Evolutionary conservation across 2,329 filamentous ascomycete species (phyloP).

Genomic region (Aspergillus candidus): DNA sequence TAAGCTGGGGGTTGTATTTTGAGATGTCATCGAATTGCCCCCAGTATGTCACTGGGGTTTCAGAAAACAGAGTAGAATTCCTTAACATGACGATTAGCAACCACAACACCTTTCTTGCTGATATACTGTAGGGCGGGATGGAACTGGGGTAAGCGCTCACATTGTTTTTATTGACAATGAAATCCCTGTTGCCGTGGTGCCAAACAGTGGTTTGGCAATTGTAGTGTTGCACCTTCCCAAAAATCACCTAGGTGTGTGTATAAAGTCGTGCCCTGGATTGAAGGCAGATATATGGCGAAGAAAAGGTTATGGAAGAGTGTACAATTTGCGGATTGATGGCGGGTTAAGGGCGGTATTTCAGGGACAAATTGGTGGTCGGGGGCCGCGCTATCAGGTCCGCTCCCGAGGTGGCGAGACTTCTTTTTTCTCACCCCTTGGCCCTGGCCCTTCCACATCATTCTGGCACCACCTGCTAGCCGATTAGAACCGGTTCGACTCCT

Average conservation of each 20-base stretch:
- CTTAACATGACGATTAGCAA: slow-evolving; percentile 17
- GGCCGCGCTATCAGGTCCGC: slow-evolving; percentile 15
- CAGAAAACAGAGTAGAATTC: slow-evolving; percentile 43
- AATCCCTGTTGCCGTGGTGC: background rate
- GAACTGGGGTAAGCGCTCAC: slow-evolving; percentile 10
- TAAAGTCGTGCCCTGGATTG: background rate
- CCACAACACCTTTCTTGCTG: no score
- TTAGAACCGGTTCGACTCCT: slow-evolving; percentile 16
- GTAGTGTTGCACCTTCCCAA: no score
- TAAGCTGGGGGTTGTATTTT: slow-evolving; percentile 76
- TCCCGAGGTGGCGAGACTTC: slow-evolving; percentile 33
- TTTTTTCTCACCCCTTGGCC: slow-evolving; percentile 15
- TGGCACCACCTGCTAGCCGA: slow-evolving; percentile 32
- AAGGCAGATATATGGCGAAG: slow-evolving; percentile 4
- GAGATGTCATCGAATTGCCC: slow-evolving; percentile 59
- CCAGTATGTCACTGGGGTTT: slow-evolving; percentile 55
- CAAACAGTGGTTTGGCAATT: background rate
- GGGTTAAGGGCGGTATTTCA: slow-evolving; percentile 15
- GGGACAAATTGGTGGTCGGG: slow-evolving; percentile 9
- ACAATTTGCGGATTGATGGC: background rate
- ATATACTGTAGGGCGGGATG: no score
- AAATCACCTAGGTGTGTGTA: background rate
- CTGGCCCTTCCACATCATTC: slow-evolving; percentile 6
- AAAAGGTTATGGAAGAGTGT: slow-evolving; percentile 1
- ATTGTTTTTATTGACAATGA: slow-evolving; percentile 10